A percentile compares a stretch with the other conserved stretches of the same genome.
Evolutionary conservation across 495 filamentous ascomycete species (phyloP).

Genomic region (Echria macrotheca): DNA sequence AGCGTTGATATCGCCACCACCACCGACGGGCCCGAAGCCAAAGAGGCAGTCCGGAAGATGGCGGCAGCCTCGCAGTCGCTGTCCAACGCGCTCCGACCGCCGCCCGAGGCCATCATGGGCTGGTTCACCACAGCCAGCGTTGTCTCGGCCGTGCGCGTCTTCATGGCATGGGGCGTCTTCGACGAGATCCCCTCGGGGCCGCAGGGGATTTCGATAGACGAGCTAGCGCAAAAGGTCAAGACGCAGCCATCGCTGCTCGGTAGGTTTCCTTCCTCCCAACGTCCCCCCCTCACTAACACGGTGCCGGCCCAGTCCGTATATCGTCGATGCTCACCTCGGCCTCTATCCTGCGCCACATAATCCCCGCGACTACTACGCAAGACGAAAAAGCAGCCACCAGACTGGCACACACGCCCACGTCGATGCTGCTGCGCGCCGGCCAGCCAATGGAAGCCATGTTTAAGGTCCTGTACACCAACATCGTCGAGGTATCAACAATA

Average conservation of each 20-base stretch:
- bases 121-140: slow-evolving; percentile 21
- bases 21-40: neutral
- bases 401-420: slow-evolving; percentile 30
- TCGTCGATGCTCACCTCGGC: slow-evolving; percentile 29
- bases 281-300: neutral
- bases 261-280: slow-evolving; percentile 5
- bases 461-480: slow-evolving; percentile 54
- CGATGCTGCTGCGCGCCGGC: slow-evolving; percentile 16
- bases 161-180: slow-evolving; percentile 31
- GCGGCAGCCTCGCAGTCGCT: slow-evolving; percentile 15
- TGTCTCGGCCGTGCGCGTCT: slow-evolving; percentile 28
- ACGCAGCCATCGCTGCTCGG: slow-evolving; percentile 24
- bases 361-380: too few species aligned
- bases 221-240: slow-evolving; percentile 22
- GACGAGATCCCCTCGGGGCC: slow-evolving; percentile 23
- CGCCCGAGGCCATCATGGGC: slow-evolving; percentile 23
- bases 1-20: slow-evolving; percentile 3
- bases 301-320: slow-evolving; percentile 19
- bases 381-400: too few species aligned
- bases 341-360: slow-evolving; percentile 18
- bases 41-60: slow-evolving; percentile 9
- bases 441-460: slow-evolving; percentile 26
- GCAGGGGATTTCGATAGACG: slow-evolving; percentile 20
- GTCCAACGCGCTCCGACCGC: slow-evolving; percentile 15
- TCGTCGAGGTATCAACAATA: slow-evolving; percentile 18